These are phyloP conservation scores for Hydnomerulius pinastri DNA, from an alignment of 768 basidiomycete species.

Conservation along the genomic window DNA sequence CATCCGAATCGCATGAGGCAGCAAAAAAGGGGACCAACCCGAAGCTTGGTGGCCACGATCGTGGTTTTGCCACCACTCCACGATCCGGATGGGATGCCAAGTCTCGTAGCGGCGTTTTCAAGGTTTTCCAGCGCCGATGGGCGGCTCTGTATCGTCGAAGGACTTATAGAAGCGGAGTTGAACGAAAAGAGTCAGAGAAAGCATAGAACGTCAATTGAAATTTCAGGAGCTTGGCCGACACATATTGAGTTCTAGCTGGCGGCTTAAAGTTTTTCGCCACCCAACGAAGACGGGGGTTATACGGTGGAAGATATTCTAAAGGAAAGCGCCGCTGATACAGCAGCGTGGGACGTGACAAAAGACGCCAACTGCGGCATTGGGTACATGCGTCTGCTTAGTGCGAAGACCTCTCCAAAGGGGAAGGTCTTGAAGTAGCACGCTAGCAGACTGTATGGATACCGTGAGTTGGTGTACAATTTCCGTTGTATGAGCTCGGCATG, in stretches of 20 bases:
- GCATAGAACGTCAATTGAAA: neutral
- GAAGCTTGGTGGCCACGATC: neutral
- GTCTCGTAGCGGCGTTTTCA: neutral
- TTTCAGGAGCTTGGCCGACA: neutral
- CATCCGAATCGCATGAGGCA: no score
- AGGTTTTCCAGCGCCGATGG: neutral
- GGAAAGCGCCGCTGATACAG: neutral
- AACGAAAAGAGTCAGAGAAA: neutral
- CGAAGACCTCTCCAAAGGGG: slow-evolving; percentile 3
- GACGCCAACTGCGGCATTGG: neutral
- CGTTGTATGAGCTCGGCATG: slow-evolving; percentile 26
- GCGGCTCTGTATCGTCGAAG: neutral
- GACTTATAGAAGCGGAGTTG: neutral
- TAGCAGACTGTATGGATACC: slow-evolving; percentile 13
- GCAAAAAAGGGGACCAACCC: no score
- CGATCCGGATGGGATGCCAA: neutral
- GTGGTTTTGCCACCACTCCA: neutral
- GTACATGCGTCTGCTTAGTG: neutral
- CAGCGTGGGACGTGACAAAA: neutral
- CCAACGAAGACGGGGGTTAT: neutral
- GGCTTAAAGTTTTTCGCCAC: neutral
- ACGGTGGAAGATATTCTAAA: neutral
- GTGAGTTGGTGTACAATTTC: slow-evolving; percentile 23
- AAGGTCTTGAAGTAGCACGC: slow-evolving; percentile 5
- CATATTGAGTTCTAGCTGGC: neutral